Evolutionary conservation across 2,329 filamentous ascomycete species (phyloP), one percentile per base, ranked within the genome.

Genomic region (Fusarium circinatum): DNA sequence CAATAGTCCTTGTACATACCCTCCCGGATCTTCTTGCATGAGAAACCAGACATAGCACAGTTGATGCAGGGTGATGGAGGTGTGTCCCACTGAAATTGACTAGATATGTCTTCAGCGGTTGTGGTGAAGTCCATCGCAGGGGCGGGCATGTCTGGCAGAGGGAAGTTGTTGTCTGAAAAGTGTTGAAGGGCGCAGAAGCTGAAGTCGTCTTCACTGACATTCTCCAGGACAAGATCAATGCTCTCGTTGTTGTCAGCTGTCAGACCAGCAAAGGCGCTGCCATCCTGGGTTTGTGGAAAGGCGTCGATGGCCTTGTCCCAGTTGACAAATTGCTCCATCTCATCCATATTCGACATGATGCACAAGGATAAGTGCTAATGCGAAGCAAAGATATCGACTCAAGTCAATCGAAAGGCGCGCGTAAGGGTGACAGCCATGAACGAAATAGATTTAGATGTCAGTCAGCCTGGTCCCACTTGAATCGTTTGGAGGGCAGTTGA

Each of bases 291-390:
- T 68, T 79, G 75, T 61, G 78, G 81, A 65, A 82, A 77, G 45
- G 80, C 79, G 47, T 84, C 82, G 51, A 82, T 86, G 56, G 85
- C 84, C 65, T 86, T 82, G 75, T 90, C 88, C 88, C 89, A 91
- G 78, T 90, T 85, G 80, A 93, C 88, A 78, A 92, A 90, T 70
- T 91, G 87, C 62, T 92, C 89, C 84, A 88, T 83, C 61, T 89
- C 86, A 63, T 89, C 85, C 71, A 88, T 76, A 65, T 75, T 69
- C n/a, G 81, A 67, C 82, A 83, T 82, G 64, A 56, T 74, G 74
- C 66, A 61, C 71, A 66, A 65, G 59, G 65, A 14, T 62, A 62
- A 63, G 38, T 49, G 41, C 54, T 58, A 67, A 51, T 70, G 69
- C 67, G 61, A 67, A 62, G 58, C 51, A 69, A 26, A 49, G 28